Evolutionary conservation across 2,329 filamentous ascomycete species (phyloP).

Genomic region (Cryphonectria parasitica): DNA sequence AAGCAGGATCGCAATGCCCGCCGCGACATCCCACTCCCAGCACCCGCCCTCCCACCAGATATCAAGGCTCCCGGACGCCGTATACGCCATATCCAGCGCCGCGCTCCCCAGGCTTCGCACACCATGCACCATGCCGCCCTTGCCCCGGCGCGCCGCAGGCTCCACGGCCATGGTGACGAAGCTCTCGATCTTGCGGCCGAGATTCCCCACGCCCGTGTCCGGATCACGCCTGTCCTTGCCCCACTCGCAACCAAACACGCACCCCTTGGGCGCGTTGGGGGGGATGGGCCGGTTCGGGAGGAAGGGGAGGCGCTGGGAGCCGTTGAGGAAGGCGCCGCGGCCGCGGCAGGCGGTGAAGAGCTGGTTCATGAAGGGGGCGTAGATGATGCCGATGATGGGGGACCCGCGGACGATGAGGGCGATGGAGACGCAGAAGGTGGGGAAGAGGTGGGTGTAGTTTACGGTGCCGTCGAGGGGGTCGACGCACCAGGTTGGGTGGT

Average conservation of each 20-base stretch:
- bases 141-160: conserved; percentile 62
- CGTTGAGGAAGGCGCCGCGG: conserved; percentile 71
- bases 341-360: conserved; percentile 70
- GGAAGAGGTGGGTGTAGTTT: conserved; percentile 80
- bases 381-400: conserved; percentile 72
- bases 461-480: conserved; percentile 81
- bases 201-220: conserved; percentile 62
- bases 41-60: conserved; percentile 85
- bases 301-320: conserved; percentile 65
- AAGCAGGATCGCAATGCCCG: conserved; percentile 71
- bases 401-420: conserved; percentile 63
- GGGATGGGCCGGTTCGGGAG: conserved; percentile 68
- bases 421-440: conserved; percentile 82
- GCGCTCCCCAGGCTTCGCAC: conserved; percentile 74
- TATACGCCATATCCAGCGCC: conserved; percentile 74
- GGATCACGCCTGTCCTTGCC: conserved; percentile 73
- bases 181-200: conserved; percentile 72
- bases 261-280: conserved; percentile 65
- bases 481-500: conserved; percentile 71
- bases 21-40: conserved; percentile 83
- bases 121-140: conserved; percentile 80
- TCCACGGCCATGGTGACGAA: conserved; percentile 78
- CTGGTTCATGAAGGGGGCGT: conserved; percentile 71
- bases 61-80: conserved; percentile 75
- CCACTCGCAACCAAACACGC: conserved; percentile 78